These are phyloP conservation scores for Myrmaecium sp. DNA, from an alignment of 2,329 filamentous ascomycete species.

Conservation along the genomic window DNA sequence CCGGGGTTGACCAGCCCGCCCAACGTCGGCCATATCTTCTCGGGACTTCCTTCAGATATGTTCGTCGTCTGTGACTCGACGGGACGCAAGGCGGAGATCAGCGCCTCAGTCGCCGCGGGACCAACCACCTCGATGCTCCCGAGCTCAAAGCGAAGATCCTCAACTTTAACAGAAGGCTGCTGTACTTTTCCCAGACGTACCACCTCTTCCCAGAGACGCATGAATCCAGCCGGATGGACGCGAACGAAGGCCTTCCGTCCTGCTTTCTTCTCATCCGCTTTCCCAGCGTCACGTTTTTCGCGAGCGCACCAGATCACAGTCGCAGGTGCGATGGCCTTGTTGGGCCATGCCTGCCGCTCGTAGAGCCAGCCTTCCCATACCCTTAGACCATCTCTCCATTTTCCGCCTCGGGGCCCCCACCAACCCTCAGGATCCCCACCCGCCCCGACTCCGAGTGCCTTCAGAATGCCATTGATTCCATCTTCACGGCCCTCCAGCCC, in stretches of 20 bases:
- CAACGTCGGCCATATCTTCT: conserved; percentile 15
- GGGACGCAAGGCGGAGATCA: conserved; percentile 51
- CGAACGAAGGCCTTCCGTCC: conserved; percentile 49
- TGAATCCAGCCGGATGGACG: conserved; percentile 67
- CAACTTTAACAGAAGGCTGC: conserved; percentile 44
- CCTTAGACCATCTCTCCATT: conserved; percentile 52
- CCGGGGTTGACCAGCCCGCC: conserved; percentile 30
- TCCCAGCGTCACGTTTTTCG: conserved; percentile 5
- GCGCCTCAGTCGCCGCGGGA: conserved; percentile 62
- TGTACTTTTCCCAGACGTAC: conserved; percentile 40
- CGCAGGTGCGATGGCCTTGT: conserved; percentile 49
- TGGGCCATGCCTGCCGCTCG: conserved; percentile 34
- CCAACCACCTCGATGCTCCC: conserved; percentile 55
- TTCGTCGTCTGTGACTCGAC: conserved; percentile 4
- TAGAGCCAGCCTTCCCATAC: conserved; percentile 40
- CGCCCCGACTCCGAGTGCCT: conserved; percentile 42
- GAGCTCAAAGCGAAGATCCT: conserved; percentile 56
- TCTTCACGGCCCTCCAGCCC: conserved; percentile 50
- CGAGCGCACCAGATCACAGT: conserved; percentile 58
- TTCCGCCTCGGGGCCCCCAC: conserved; percentile 47
- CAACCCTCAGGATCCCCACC: conserved; percentile 32
- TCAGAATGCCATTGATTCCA: conserved; percentile 50
- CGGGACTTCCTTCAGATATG: conserved; percentile 14
- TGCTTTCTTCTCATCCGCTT: conserved; percentile 15
- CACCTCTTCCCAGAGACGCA: conserved; percentile 49